A percentile compares a stretch with the other conserved stretches of the same genome.
Conservation (phyloP, 441 rosid genomes). For the Populus hybrid region DNA sequence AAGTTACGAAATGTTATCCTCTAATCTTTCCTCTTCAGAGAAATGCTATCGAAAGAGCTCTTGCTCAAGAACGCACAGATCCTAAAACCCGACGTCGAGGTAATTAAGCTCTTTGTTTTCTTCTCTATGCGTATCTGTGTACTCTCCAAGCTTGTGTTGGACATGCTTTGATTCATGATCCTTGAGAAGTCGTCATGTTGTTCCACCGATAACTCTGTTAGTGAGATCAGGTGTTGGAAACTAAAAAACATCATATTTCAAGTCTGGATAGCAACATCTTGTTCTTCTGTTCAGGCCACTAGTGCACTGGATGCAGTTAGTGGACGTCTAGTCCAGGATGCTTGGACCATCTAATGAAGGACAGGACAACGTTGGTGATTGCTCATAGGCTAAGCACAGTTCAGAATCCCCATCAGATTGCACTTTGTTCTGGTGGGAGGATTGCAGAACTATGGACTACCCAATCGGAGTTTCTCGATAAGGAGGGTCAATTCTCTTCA, state of each 20-base stretch:
- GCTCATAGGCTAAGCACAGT: constrained; percentile 95
- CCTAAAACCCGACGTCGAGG: constrained; percentile 76
- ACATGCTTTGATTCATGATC: too few relatives aligned
- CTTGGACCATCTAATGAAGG: constrained; percentile 81
- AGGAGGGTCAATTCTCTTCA: constrained; percentile 74
- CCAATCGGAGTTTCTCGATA: constrained; percentile 63
- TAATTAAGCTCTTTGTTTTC: constrained; percentile 22
- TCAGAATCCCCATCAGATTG: constrained; percentile 84
- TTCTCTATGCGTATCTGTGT: constrained; percentile 4
- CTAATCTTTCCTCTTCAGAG: constrained; percentile 44
- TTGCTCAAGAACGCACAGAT: constrained; percentile 79
- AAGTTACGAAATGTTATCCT: constrained; percentile 16
- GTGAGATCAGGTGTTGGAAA: neutral
- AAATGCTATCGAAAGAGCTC: constrained; percentile 83
- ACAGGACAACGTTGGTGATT: constrained; percentile 79
- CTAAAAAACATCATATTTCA: neutral
- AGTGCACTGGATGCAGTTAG: constrained; percentile 91
- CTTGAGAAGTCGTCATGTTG: neutral
- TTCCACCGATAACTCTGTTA: neutral
- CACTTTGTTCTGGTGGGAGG: constrained; percentile 74
- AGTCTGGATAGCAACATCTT: neutral
- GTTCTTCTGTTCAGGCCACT: constrained; percentile 55
- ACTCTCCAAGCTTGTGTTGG: constrained; percentile 6
- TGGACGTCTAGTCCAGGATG: constrained; percentile 80
- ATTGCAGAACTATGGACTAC: constrained; percentile 71